Conservation (phyloP, 1,284 basidiomycete genomes). For the Papiliotrema flavescens region DNA sequence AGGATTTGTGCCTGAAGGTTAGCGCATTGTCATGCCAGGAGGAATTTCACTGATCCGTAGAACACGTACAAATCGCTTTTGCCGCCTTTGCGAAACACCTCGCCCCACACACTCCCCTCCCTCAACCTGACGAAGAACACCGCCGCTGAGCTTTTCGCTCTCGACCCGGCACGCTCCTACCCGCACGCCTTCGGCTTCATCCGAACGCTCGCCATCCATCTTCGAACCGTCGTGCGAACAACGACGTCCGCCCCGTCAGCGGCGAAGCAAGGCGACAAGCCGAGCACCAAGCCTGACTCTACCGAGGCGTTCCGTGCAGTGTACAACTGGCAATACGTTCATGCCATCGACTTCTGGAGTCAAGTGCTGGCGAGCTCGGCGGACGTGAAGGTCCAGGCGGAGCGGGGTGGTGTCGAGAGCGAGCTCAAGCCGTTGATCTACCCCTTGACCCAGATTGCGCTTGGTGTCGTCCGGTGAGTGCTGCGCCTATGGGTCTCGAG, state of each 20-base stretch:
- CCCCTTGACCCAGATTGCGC: conserved; percentile 88
- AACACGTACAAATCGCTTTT: conserved; percentile 53
- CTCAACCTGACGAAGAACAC: conserved; percentile 99
- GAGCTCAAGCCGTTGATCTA: conserved; percentile 86
- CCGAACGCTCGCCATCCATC: conserved; percentile 88
- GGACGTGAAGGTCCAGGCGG: conserved; percentile 57
- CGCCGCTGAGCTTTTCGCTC: conserved; percentile 83
- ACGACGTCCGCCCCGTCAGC: conserved; percentile 14
- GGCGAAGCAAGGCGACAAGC: background rate
- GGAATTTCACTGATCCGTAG: conserved; percentile 47
- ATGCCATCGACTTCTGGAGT: conserved; percentile 95
- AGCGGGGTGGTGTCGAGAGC: conserved; percentile 60
- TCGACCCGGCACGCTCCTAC: conserved; percentile 61
- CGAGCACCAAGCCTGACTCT: background rate
- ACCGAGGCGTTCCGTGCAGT: conserved; percentile 79
- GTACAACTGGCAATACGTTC: conserved; percentile 98
- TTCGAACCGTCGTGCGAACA: conserved; percentile 59
- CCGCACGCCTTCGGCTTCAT: conserved; percentile 97
- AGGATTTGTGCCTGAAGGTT: conserved; percentile 85
- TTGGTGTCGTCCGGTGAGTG: conserved; percentile 83
- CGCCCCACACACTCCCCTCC: conserved; percentile 79
- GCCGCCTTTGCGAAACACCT: conserved; percentile 58
- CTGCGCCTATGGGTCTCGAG: background rate
- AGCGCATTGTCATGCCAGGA: conserved; percentile 7
- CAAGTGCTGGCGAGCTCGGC: conserved; percentile 81